Conservation (phyloP, 352 stramenopile species). For the Globisporangium sylvaticum region DNA sequence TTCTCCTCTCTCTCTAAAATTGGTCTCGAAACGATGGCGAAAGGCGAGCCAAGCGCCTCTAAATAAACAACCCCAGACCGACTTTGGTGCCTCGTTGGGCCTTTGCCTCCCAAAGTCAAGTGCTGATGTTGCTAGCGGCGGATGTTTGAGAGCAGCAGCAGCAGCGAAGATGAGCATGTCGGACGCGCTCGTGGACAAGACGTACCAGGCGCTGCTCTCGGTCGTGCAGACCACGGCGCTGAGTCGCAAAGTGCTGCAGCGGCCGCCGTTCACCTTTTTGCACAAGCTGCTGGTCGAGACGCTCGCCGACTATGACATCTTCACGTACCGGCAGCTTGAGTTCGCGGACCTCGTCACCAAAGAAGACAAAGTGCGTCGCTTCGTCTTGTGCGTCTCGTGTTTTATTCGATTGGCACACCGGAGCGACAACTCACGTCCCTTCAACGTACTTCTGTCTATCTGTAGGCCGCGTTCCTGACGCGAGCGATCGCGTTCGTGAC, state of each 20-base stretch:
- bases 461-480: constrained; percentile 64
- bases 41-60: background rate
- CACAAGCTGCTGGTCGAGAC: constrained; percentile 78
- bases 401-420: too few species aligned
- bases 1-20: constrained; percentile 10
- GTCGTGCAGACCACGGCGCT: constrained; percentile 70
- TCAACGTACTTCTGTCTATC: too few species aligned
- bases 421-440: too few species aligned
- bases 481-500: constrained; percentile 73
- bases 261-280: constrained; percentile 80
- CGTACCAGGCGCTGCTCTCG: constrained; percentile 54
- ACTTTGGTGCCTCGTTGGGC: background rate
- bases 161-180: constrained; percentile 2
- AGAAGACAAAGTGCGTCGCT: constrained; percentile 49
- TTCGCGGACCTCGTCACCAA: constrained; percentile 58
- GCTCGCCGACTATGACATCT: constrained; percentile 55
- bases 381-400: too few species aligned
- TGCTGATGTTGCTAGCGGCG: background rate
- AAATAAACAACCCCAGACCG: background rate
- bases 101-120: background rate
- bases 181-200: constrained; percentile 50
- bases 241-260: constrained; percentile 57
- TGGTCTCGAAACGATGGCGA: background rate
- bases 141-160: background rate
- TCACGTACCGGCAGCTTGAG: constrained; percentile 57